Percentiles rank a stretch among this genome's conserved stretches.
phyloP scores from a whole-genome alignment of 768 basidiomycete genomes.

The Pulveroboletus sp. region DNA sequence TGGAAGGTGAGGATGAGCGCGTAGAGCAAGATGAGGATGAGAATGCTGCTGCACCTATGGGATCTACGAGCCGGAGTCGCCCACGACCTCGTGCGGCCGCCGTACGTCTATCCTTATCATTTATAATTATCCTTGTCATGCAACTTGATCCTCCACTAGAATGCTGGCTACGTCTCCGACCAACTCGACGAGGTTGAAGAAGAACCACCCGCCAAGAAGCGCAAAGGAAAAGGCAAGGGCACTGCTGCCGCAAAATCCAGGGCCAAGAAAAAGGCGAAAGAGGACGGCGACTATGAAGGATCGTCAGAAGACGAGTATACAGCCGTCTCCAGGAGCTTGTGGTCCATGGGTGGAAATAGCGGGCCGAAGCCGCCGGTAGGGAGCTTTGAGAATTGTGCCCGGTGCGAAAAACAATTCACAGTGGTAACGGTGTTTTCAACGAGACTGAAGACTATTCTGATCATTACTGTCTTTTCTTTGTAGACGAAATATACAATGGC shows the following conservation, averaged over 20 bases:
- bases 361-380: slow-evolving; percentile 65
- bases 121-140: neutral
- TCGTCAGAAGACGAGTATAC: slow-evolving; percentile 67
- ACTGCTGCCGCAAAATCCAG: slow-evolving; percentile 39
- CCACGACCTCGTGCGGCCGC: slow-evolving; percentile 10
- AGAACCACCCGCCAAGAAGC: slow-evolving; percentile 48
- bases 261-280: slow-evolving; percentile 40
- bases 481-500: slow-evolving; percentile 88
- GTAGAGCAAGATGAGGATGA: slow-evolving; percentile 7
- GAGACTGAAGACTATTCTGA: neutral
- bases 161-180: slow-evolving; percentile 64
- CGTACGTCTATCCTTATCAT: slow-evolving; percentile 5
- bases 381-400: slow-evolving; percentile 75
- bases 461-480: neutral
- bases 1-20: slow-evolving; percentile 10
- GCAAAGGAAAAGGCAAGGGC: slow-evolving; percentile 46
- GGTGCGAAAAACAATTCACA: slow-evolving; percentile 82
- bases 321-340: slow-evolving; percentile 54
- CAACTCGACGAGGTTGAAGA: slow-evolving; percentile 64
- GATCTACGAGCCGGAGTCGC: slow-evolving; percentile 13
- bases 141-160: slow-evolving; percentile 7
- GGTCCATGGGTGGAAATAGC: slow-evolving; percentile 31
- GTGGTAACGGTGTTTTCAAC: slow-evolving; percentile 55
- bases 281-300: slow-evolving; percentile 47
- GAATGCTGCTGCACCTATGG: neutral